Evolutionary conservation across 179 eudicot species (phyloP).

Genomic region (Vitellaria paradoxa): DNA sequence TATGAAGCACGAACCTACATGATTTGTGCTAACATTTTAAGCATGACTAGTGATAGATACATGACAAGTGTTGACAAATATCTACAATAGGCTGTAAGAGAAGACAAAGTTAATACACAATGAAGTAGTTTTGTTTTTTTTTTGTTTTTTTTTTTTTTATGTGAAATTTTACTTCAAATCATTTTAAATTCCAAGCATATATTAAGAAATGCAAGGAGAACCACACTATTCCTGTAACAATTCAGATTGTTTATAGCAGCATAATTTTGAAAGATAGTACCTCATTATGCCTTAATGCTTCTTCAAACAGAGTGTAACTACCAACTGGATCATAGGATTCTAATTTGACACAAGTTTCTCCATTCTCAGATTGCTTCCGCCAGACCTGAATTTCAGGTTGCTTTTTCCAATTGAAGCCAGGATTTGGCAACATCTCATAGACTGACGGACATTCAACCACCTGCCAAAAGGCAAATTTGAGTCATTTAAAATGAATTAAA

Average conservation of each 20-base stretch:
- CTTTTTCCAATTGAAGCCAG: slow-evolving; percentile 71
- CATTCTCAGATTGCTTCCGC: slow-evolving; percentile 50
- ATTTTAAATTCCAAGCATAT: neutral
- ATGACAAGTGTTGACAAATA: too few species aligned
- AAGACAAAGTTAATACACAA: neutral
- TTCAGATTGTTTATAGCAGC: neutral
- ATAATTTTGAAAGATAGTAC: slow-evolving; percentile 29
- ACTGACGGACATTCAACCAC: slow-evolving; percentile 91
- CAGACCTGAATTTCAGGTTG: slow-evolving; percentile 73
- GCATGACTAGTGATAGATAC: too few species aligned
- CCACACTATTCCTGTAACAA: neutral
- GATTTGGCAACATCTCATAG: slow-evolving; percentile 93
- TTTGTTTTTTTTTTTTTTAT: neutral
- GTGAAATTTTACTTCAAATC: neutral
- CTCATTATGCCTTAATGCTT: slow-evolving; percentile 86
- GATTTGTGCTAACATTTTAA: too few species aligned
- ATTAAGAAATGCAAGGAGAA: neutral
- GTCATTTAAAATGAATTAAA: neutral
- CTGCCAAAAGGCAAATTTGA: slow-evolving; percentile 28
- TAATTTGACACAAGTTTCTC: slow-evolving; percentile 42
- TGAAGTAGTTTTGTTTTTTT: neutral
- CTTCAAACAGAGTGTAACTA: slow-evolving; percentile 57
- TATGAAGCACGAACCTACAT: too few species aligned
- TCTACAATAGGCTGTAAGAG: too few species aligned
- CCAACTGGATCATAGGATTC: slow-evolving; percentile 67